phyloP scores from a whole-genome alignment of 1,284 basidiomycete genomes.

The Dichomitus squalens region DNA sequence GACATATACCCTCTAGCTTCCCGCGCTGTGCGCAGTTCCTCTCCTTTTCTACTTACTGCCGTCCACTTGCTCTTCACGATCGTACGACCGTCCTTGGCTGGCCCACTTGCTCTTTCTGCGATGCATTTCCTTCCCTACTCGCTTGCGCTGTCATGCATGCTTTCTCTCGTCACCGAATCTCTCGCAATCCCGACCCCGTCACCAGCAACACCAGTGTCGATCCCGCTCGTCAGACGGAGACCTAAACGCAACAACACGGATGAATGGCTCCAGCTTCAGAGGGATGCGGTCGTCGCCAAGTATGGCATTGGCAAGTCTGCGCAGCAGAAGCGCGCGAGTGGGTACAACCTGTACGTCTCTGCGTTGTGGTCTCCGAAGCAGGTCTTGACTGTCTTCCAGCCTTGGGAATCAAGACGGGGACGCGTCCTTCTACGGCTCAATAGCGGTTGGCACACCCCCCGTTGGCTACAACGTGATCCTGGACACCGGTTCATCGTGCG shows the following conservation, averaged over 20 bases:
- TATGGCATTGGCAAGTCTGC: slow-evolving; percentile 23
- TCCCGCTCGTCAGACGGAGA: slow-evolving; percentile 23
- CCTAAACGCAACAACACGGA: slow-evolving; percentile 12
- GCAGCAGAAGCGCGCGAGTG: slow-evolving; percentile 29
- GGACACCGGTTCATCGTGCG: slow-evolving; percentile 62
- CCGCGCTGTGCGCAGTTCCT: slow-evolving; percentile 21
- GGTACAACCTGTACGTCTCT: slow-evolving; percentile 32
- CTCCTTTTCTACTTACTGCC: slow-evolving; percentile 10
- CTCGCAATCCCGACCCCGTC: slow-evolving; percentile 24
- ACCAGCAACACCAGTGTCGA: slow-evolving; percentile 17
- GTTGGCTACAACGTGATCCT: slow-evolving; percentile 42
- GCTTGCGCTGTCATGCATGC: slow-evolving; percentile 26
- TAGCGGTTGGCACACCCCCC: slow-evolving; percentile 44
- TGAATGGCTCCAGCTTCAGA: slow-evolving; percentile 27
- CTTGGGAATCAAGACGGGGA: slow-evolving; percentile 33
- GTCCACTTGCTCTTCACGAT: slow-evolving; percentile 6
- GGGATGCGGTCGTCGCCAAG: slow-evolving; percentile 29
- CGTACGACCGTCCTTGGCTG: background rate
- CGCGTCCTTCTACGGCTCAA: slow-evolving; percentile 41
- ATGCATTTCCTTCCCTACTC: slow-evolving; percentile 27
- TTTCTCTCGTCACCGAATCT: slow-evolving; percentile 21
- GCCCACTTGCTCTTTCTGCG: background rate
- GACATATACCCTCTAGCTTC: slow-evolving; percentile 14
- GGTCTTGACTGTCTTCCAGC: slow-evolving; percentile 12
- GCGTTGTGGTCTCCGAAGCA: background rate